Conservation (phyloP, 2,329 filamentous ascomycete genomes). For the Meredithiella fracta region DNA sequence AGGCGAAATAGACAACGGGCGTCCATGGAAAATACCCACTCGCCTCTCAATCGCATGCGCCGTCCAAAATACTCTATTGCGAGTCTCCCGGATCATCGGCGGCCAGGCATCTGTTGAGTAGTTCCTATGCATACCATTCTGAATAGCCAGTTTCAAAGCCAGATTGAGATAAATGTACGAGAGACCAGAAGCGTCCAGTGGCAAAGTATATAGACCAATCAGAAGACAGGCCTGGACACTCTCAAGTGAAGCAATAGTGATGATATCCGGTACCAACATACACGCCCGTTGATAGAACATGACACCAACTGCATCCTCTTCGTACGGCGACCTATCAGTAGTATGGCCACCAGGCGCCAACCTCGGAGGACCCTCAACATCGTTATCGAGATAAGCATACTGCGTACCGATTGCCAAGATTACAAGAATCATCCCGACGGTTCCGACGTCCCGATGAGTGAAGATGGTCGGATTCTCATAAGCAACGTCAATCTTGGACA, state of each 20-base stretch:
- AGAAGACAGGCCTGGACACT: conserved; percentile 42
- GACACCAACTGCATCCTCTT: conserved; percentile 37
- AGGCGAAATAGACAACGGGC: conserved; percentile 35
- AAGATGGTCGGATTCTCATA: conserved; percentile 26
- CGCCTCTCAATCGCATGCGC: conserved; percentile 39
- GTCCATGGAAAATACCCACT: conserved; percentile 38
- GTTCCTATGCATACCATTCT: conserved; percentile 43
- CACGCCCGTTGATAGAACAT: conserved; percentile 40
- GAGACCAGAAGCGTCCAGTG: conserved; percentile 38
- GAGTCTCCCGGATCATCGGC: conserved; percentile 31
- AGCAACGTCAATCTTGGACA: conserved; percentile 24
- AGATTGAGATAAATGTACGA: conserved; percentile 41
- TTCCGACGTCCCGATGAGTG: conserved; percentile 26
- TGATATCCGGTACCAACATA: conserved; percentile 38
- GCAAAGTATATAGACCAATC: conserved; percentile 38
- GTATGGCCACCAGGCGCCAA: conserved; percentile 13
- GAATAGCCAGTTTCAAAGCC: conserved; percentile 39
- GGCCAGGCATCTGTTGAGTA: conserved; percentile 32
- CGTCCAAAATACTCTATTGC: conserved; percentile 42
- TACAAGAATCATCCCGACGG: conserved; percentile 29
- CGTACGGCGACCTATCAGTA: conserved; percentile 20
- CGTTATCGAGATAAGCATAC: conserved; percentile 30
- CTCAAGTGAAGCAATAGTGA: conserved; percentile 37
- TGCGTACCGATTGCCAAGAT: conserved; percentile 35
- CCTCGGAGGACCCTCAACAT: conserved; percentile 14